Evolutionary conservation across 306 rosid species (phyloP).

Genomic region (Luffa aegyptiaca): DNA sequence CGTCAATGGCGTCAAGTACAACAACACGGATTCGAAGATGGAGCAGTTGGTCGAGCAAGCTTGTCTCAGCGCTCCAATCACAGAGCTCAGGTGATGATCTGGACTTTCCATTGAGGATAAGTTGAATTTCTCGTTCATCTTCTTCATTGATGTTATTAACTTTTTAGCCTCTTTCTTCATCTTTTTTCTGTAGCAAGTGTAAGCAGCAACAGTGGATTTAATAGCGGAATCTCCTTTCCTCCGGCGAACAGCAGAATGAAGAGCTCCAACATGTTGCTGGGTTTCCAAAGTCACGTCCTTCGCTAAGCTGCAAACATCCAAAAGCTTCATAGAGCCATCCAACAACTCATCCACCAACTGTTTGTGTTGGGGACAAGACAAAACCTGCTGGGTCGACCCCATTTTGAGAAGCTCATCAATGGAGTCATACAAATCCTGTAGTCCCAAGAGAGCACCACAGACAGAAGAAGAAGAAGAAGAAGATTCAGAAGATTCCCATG

Average conservation of each 20-base stretch:
- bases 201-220: conserved; percentile 28
- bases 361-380: conserved; percentile 28
- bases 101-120: conserved; percentile 5
- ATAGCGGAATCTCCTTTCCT: conserved; percentile 43
- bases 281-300: conserved; percentile 38
- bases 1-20: conserved; percentile 15
- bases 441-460: conserved; percentile 19
- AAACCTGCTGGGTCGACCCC: conserved; percentile 43
- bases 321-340: conserved; percentile 47
- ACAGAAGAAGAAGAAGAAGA: conserved; percentile 36
- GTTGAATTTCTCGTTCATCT: conserved; percentile 31
- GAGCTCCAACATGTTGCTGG: conserved; percentile 37
- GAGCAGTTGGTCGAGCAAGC: conserved; percentile 22
- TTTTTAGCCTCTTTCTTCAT: conserved; percentile 48
- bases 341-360: conserved; percentile 37
- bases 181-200: conserved; percentile 31
- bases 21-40: conserved; percentile 28
- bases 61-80: conserved; percentile 25
- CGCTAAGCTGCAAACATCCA: conserved; percentile 50
- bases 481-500: conserved; percentile 19
- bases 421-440: conserved; percentile 34
- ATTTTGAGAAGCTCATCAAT: conserved; percentile 49
- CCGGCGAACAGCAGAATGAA: conserved; percentile 56
- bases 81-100: conserved; percentile 19
- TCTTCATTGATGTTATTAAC: conserved; percentile 24